Base-by-base conservation (phyloP, 148 eudicot genomes). In the Suaeda aralocaspica region DNA sequence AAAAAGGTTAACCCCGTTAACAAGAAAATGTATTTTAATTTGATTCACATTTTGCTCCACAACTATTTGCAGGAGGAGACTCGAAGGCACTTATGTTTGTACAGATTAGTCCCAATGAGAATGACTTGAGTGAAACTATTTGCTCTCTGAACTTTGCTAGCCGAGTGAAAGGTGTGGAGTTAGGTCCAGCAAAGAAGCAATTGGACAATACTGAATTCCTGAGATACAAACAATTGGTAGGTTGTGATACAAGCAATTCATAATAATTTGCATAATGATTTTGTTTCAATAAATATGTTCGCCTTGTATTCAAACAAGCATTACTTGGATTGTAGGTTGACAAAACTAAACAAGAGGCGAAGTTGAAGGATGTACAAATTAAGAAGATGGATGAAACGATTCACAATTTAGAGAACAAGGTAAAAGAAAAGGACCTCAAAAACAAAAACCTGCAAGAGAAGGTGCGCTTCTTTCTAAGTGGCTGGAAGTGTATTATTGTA, bases 111-210 rank as follows among this genome's bases (percentile, higher is more conserved):
- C 98, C 96, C 34, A 85, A 80, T 71, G 98, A 90, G 80, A 87
- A 84, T 72, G 98, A 93, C 73, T 66, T 85, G 67, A 84, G 85
- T 74, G 98, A 93, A 78, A 88, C 98, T 45, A 85, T 93, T 66
- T 93, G 98, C 85, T 90, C 98, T 15, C 84, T 93, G 24, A 93
- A 93, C 69, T 93, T 93, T 76, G 98, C 98, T 29, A 93, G 92
- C 68, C 73, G 98, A 76, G 98, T 93, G 67, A 88, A 94, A 74
- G 98, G 98, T 57, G 88, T 93, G 52, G 98, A 93, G 78, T 83
- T 93, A 79, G 98, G 98, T 72, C 98, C 96, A 74, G 98, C 98
- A 64, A 93, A 78, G 87, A 93, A 93, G 84, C 98, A 93, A 79
- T 33, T 88, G 45, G 95, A 90, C 74, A 90, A 79, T 75, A 61